phyloP scores from a whole-genome alignment of 2,329 filamentous ascomycete species.

The Rutstroemia sp. region DNA sequence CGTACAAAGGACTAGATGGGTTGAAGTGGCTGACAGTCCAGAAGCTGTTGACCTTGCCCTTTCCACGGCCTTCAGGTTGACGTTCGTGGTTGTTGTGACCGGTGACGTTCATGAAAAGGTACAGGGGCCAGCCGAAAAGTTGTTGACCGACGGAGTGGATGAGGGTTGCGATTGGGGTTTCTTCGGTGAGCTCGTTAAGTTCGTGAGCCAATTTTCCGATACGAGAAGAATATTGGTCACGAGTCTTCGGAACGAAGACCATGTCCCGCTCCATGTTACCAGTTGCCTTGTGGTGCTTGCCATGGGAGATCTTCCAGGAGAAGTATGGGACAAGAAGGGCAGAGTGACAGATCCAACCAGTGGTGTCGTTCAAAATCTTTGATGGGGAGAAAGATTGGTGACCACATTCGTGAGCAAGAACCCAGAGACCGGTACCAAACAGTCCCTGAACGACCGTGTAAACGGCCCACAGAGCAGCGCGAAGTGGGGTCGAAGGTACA shows the following conservation, averaged over 20 bases:
- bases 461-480: slow-evolving; percentile 55
- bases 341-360: slow-evolving; percentile 88
- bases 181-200: slow-evolving; percentile 82
- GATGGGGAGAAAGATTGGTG: slow-evolving; percentile 96
- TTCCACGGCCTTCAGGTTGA: slow-evolving; percentile 87
- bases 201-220: slow-evolving; percentile 72
- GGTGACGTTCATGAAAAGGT: slow-evolving; percentile 85
- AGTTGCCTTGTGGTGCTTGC: slow-evolving; percentile 99
- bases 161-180: slow-evolving; percentile 81
- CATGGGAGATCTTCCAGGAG: slow-evolving; percentile 98
- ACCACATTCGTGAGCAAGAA: slow-evolving; percentile 95
- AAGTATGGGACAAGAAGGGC: slow-evolving; percentile 91
- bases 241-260: slow-evolving; percentile 95
- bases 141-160: slow-evolving; percentile 74
- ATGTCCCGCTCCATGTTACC: slow-evolving; percentile 97
- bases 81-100: slow-evolving; percentile 92
- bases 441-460: slow-evolving; percentile 79
- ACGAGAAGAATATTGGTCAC: slow-evolving; percentile 69
- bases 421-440: slow-evolving; percentile 91
- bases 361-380: slow-evolving; percentile 81
- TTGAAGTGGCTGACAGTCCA: slow-evolving; percentile 93
- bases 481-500: slow-evolving; percentile 61
- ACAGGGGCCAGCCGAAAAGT: slow-evolving; percentile 86
- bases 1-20: slow-evolving; percentile 80
- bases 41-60: slow-evolving; percentile 82